Percentiles rank a stretch among this genome's conserved stretches.
phyloP scores from a whole-genome alignment of 331 rosid species.

The Saraca asoca region DNA sequence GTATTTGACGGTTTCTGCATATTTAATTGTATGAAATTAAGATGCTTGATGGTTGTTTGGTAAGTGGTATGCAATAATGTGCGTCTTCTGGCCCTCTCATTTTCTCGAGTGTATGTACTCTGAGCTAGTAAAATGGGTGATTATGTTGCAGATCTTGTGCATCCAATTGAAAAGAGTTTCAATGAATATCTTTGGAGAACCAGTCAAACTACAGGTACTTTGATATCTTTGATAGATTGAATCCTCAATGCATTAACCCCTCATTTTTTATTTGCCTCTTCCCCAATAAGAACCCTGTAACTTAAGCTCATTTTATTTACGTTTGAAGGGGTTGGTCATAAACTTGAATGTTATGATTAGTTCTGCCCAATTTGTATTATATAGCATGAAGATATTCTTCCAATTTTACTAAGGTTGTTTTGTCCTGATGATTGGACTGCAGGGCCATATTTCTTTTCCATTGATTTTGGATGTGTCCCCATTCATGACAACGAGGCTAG shows the following conservation, averaged over 20 bases:
- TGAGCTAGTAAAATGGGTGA: slow-evolving; percentile 31
- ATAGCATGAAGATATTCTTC: slow-evolving; percentile 18
- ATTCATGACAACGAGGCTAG: slow-evolving; percentile 67
- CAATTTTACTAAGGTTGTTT: slow-evolving; percentile 16
- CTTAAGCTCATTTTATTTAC: neutral
- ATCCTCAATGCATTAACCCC: slow-evolving; percentile 1
- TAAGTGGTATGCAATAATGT: neutral
- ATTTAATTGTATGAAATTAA: too few species aligned
- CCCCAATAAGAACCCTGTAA: neutral
- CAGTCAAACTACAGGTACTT: slow-evolving; percentile 67
- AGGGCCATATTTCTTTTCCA: slow-evolving; percentile 89
- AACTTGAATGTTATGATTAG: slow-evolving; percentile 28
- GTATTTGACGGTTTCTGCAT: neutral
- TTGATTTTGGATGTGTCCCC: slow-evolving; percentile 62
- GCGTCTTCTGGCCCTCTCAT: slow-evolving; percentile 1
- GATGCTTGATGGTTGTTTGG: too few species aligned
- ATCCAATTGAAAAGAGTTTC: slow-evolving; percentile 79
- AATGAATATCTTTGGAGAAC: slow-evolving; percentile 59
- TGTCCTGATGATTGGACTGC: slow-evolving; percentile 38
- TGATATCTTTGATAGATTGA: slow-evolving; percentile 20
- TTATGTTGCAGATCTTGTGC: slow-evolving; percentile 75
- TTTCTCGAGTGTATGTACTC: slow-evolving; percentile 23
- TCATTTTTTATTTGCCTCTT: slow-evolving; percentile 7
- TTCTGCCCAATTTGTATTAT: neutral
- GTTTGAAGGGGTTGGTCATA: slow-evolving; percentile 25